These are phyloP conservation scores for Trichoderma sp. DNA, from an alignment of 2,329 filamentous ascomycete species.

Conservation along the genomic window DNA sequence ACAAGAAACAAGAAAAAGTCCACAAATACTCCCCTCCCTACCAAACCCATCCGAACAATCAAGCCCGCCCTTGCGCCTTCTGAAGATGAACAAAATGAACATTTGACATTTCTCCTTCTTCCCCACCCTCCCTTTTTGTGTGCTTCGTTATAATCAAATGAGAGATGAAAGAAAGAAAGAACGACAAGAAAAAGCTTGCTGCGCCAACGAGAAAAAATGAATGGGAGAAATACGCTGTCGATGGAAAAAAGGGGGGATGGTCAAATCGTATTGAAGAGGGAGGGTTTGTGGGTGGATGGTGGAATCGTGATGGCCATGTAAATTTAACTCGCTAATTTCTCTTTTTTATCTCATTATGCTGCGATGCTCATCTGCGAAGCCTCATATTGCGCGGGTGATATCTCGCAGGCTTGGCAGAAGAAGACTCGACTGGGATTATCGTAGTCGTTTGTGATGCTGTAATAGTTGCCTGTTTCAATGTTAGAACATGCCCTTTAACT, in stretches of 20 bases:
- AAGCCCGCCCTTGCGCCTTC: conserved; percentile 7
- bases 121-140: neutral
- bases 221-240: neutral
- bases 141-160: neutral
- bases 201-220: neutral
- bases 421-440: conserved; percentile 74
- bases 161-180: neutral
- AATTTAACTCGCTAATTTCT: neutral
- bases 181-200: neutral
- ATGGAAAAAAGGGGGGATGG: neutral
- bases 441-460: conserved; percentile 82
- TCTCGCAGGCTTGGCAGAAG: conserved; percentile 83
- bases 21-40: conserved; percentile 1
- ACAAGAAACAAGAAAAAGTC: neutral
- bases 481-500: neutral
- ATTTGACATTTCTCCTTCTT: neutral
- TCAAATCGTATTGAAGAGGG: neutral
- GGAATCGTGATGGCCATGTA: neutral
- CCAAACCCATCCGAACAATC: neutral
- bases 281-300: neutral
- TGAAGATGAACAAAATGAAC: neutral
- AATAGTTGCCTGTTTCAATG: conserved; percentile 73
- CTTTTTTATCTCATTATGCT: neutral
- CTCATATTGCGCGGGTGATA: conserved; percentile 29
- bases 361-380: conserved; percentile 11